phyloP scores from a whole-genome alignment of 352 stramenopile species.

The Globisporangium camurandrum region DNA sequence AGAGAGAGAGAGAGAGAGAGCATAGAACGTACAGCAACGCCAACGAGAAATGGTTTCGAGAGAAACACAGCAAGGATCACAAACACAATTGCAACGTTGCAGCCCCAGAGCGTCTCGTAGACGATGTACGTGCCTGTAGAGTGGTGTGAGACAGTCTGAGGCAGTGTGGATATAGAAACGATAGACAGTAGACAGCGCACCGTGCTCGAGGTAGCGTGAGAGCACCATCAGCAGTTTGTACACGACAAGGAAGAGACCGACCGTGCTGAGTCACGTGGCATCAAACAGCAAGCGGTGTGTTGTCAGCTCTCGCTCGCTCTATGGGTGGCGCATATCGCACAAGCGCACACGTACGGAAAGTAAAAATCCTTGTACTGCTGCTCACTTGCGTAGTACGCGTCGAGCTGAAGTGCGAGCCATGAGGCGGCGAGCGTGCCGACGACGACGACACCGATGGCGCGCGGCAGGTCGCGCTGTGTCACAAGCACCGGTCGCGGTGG shows the following conservation, averaged over 20 bases:
- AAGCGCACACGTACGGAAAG: conserved; percentile 32
- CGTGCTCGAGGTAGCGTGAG: conserved; percentile 52
- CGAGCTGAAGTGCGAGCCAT: conserved; percentile 44
- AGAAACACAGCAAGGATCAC: conserved; percentile 60
- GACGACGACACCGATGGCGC: conserved; percentile 23
- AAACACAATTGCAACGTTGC: conserved; percentile 69
- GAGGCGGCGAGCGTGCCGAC: conserved; percentile 22
- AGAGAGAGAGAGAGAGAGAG: neutral
- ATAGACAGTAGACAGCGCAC: conserved; percentile 24
- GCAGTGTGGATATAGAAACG: too few species aligned
- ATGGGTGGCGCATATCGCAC: neutral
- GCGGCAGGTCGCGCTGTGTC: conserved; percentile 42
- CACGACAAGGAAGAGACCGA: conserved; percentile 37
- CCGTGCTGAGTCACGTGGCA: conserved; percentile 26
- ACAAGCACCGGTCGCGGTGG: conserved; percentile 47
- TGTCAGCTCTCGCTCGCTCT: neutral
- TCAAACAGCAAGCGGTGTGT: too few species aligned
- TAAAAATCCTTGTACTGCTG: conserved; percentile 34
- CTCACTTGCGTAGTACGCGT: conserved; percentile 35
- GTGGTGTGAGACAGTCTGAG: neutral
- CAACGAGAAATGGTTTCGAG: conserved; percentile 77
- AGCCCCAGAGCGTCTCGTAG: conserved; percentile 77
- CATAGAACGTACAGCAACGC: conserved; percentile 42
- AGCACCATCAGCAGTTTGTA: conserved; percentile 48
- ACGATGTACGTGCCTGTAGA: conserved; percentile 58